Conservation (phyloP, 108 stramenopile genomes). For the Chaetoceros tenuissimus region DNA sequence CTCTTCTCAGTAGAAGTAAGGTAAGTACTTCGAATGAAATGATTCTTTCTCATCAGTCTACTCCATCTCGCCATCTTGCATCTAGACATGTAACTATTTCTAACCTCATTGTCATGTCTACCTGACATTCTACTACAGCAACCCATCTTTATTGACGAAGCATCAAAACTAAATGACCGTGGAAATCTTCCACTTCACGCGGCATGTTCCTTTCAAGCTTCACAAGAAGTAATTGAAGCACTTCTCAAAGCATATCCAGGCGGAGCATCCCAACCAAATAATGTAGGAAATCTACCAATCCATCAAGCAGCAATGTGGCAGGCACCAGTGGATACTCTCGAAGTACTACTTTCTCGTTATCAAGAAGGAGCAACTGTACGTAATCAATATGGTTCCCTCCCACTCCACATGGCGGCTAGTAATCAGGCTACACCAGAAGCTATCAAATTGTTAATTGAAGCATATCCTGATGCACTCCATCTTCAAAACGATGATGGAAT, state of each 20-base stretch:
- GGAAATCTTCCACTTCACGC: constrained; percentile 86
- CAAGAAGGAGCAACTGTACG: constrained; percentile 74
- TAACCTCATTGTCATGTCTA: neutral
- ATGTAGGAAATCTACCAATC: constrained; percentile 75
- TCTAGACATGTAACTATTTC: too few relatives aligned
- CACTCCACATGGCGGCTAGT: constrained; percentile 81
- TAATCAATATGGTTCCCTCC: constrained; percentile 81
- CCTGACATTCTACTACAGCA: constrained; percentile 22
- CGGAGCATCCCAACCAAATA: constrained; percentile 68
- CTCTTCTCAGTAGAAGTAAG: constrained; percentile 75
- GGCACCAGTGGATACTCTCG: constrained; percentile 64
- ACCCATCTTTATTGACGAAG: constrained; percentile 81
- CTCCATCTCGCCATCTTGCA: neutral
- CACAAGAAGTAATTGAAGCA: constrained; percentile 71
- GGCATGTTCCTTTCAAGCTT: constrained; percentile 79
- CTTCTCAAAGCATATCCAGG: constrained; percentile 68
- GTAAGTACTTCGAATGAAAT: constrained; percentile 23
- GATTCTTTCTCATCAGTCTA: too few relatives aligned
- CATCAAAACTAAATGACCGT: constrained; percentile 75
- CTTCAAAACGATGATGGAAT: constrained; percentile 88
- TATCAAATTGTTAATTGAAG: constrained; percentile 61
- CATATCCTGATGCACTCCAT: constrained; percentile 81
- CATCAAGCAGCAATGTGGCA: constrained; percentile 90
- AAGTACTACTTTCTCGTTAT: constrained; percentile 56
- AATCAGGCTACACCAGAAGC: constrained; percentile 73